Base-by-base conservation (phyloP, 768 basidiomycete species). In the Rickenella mellea region DNA sequence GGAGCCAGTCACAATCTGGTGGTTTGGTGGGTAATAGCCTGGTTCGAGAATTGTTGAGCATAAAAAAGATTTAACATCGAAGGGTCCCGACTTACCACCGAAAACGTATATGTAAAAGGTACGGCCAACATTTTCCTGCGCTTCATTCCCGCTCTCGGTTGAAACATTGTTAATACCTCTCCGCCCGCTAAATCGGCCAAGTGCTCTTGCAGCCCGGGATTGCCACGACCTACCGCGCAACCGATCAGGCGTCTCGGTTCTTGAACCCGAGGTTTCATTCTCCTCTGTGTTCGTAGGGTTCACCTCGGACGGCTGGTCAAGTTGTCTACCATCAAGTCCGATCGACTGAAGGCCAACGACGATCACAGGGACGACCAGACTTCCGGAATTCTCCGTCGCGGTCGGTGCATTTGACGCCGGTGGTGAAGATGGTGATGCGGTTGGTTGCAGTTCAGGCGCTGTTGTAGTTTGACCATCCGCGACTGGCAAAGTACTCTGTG, bases 21-120 rank as follows among this genome's bases (percentile, higher is more conserved):
- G 91, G 51, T 87, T 80, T 11, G 85, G 82, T 1, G 90, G 88
- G 56, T 94, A 96, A 54, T 91, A 89, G n/a, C 91, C 91, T 85
- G 47, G 15, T 28, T 32, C 40, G 9, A 44, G 27, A 22, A 8
- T 36, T 25, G 40, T 26, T 35, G 25, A 44, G 49, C 37, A 50
- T 32, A 39, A 20, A 41, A 30, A 6, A 44, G 14, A 4, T 29
- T 39, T 37, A 27, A 7, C 29, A 42, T 42, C 43, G 36, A 15
- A 30, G 8, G 35, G 21, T 7, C 14, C 9, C 33, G 7, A 59
- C 71, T 39, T 47, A 77, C 83, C 84, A 39, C 86, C 85, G 56
- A 89, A 86, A 46, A 93, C 89, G 62, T 89, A 92, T 43, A 93
- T 90, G 59, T 91, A 67, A 62, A 91, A 91, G 14, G 87, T 91